Base-by-base conservation (phyloP, 2,329 filamentous ascomycete genomes). In the Neonectria punicea region DNA sequence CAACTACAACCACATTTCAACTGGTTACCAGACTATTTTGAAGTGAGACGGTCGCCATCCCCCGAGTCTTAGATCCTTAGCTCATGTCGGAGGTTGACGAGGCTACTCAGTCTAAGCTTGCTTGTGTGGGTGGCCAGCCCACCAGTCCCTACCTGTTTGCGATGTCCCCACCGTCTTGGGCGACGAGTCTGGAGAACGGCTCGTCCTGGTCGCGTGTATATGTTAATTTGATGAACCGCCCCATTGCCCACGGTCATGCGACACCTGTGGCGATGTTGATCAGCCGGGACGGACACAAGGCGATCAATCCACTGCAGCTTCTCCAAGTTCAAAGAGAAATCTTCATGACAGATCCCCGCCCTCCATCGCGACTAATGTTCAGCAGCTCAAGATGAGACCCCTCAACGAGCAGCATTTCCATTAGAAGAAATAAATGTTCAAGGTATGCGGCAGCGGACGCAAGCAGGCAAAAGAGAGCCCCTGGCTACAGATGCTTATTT, bases 351-450 rank as follows among this genome's bases (percentile, higher is more conserved):
- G 39, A 28, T n/a, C 16, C 10, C 20, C 25, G 32, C 20, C 9
- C 46, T 20, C n/a, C n/a, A 56, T n/a, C n/a, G 22, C 44, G 13
- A 50, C n/a, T 36, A 20, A 63, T 61, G 54, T 30, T 53, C 62
- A 43, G n/a, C n/a, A 43, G 5, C n/a, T 20, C 39, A 63, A 66
- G 16, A 18, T 9, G 49, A 65, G 16, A 16, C 34, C 30, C 34
- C 43, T 22, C 46, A 16, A 36, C 7, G 50, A 46, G 53, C 36
- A 8, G 34, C 11, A 49, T 73, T 70, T 59, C 39, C 53, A 71
- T 72, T 73, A 73, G 68, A 71, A 71, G 66, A 73, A 68, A 63
- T 58, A 66, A 73, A 71, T 57, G 63, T 32, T 71, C 67, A 73
- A 54, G 22, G 43, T 44, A 65, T 68, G 61, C 66, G 65, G 61